A percentile compares a stretch with the other conserved stretches of the same genome.
Evolutionary conservation across 2,329 filamentous ascomycete genomes (phyloP).

Genomic region (Microdochium paspali): DNA sequence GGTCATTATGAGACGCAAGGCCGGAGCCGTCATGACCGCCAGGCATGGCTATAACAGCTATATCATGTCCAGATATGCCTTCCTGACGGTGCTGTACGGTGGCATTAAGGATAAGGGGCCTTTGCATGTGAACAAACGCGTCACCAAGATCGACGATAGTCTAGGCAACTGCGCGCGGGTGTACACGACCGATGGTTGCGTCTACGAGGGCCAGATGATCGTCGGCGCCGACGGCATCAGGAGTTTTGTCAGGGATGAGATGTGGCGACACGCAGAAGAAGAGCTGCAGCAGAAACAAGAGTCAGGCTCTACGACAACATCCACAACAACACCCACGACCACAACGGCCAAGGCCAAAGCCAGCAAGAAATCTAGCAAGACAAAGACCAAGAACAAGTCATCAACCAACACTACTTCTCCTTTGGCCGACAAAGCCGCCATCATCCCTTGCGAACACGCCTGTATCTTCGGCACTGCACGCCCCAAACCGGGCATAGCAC

Average conservation of each 20-base stretch:
- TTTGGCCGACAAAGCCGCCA: too few species aligned
- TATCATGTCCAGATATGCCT: constrained; percentile 24
- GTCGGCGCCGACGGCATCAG: constrained; percentile 31
- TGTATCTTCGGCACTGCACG: constrained; percentile 1
- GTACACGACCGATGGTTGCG: constrained; percentile 16
- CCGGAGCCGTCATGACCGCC: constrained; percentile 8
- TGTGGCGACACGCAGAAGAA: constrained; percentile 8
- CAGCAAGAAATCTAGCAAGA: constrained; percentile 11
- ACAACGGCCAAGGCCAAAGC: neutral
- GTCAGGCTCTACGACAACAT: constrained; percentile 9
- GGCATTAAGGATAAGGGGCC: constrained; percentile 21
- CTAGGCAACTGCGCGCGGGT: constrained; percentile 17
- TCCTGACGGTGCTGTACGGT: constrained; percentile 23
- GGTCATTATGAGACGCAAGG: constrained; percentile 3
- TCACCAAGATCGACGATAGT: constrained; percentile 14
- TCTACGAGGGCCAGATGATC: constrained; percentile 22
- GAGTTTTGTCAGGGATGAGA: constrained; percentile 23
- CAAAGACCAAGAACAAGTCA: too few species aligned
- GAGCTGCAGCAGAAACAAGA: neutral
- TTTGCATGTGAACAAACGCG: constrained; percentile 16
- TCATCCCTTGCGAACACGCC: constrained; percentile 1
- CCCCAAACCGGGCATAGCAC: neutral
- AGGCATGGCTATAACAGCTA: constrained; percentile 16
- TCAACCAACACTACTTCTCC: too few species aligned
- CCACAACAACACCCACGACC: constrained; percentile 7